phyloP scores from a whole-genome alignment of 78 protist species.

The Dictyostelium brefeldianum region DNA sequence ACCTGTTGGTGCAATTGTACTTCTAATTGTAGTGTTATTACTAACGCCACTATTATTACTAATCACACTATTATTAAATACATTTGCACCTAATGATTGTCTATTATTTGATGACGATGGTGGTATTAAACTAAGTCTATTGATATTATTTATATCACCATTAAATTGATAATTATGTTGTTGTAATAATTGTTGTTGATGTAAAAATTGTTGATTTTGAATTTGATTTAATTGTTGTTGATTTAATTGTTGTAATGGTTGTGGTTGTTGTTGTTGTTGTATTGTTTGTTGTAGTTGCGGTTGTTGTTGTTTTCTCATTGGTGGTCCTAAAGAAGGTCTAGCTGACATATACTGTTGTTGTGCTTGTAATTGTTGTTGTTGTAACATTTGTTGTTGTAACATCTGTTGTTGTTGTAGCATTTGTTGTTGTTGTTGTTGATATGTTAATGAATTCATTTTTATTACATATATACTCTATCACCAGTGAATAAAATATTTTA shows the following conservation, averaged over 20 bases:
- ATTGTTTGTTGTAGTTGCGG: background rate
- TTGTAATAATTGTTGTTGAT: conserved; percentile 16
- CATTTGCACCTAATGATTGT: conserved; percentile 4
- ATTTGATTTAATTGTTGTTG: background rate
- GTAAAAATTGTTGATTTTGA: background rate
- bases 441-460: background rate
- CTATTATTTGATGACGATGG: background rate
- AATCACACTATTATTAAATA: too few species aligned
- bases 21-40: background rate
- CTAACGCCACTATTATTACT: background rate
- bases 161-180: conserved; percentile 1
- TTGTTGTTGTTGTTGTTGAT: background rate
- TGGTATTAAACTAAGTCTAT: background rate
- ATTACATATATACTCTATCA: too few species aligned
- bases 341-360: background rate
- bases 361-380: background rate
- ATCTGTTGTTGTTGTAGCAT: background rate
- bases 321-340: conserved; percentile 12
- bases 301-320: background rate
- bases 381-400: background rate
- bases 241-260: background rate
- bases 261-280: background rate
- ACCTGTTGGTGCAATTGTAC: background rate
- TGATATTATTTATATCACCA: background rate
- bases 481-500: too few species aligned